A percentile compares a stretch with the other conserved stretches of the same genome.
These are phyloP conservation scores for Hyaloscypha bicolor DNA, from an alignment of 495 filamentous ascomycete genomes.

Conservation along the genomic window DNA sequence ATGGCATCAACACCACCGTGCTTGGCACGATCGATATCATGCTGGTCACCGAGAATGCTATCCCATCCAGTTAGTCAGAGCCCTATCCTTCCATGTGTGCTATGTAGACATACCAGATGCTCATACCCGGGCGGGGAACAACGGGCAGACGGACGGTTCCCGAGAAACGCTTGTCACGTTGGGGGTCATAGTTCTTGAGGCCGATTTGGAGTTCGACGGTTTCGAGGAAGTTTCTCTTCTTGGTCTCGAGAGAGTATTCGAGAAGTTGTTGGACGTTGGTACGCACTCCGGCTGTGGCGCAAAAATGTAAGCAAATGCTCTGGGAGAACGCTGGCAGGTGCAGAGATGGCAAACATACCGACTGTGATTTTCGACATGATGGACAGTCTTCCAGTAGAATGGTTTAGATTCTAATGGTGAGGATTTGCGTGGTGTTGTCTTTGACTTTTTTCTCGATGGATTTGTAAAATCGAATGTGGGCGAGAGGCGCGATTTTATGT, in stretches of 20 bases:
- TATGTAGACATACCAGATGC: slow-evolving; percentile 69
- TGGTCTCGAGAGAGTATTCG: slow-evolving; percentile 92
- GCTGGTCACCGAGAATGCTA: slow-evolving; percentile 97
- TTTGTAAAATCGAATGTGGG: slow-evolving; percentile 16
- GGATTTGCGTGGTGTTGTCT: slow-evolving; percentile 51
- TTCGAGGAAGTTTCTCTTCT: slow-evolving; percentile 99
- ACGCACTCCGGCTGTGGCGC: slow-evolving; percentile 84
- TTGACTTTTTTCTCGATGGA: slow-evolving; percentile 6
- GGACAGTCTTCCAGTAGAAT: slow-evolving; percentile 67
- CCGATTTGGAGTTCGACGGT: slow-evolving; percentile 96
- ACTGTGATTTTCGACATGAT: slow-evolving; percentile 88
- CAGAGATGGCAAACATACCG: slow-evolving; percentile 54
- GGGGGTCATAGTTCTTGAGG: slow-evolving; percentile 99
- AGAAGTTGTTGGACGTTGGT: slow-evolving; percentile 87
- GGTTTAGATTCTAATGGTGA: slow-evolving; percentile 63
- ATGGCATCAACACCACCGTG: slow-evolving; percentile 96
- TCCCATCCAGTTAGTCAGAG: slow-evolving; percentile 21
- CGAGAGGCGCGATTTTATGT: slow-evolving; percentile 1
- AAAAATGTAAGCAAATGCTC: slow-evolving; percentile 34
- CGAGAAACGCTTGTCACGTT: slow-evolving; percentile 99
- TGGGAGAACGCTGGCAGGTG: background rate
- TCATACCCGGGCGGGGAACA: slow-evolving; percentile 91
- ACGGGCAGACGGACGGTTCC: slow-evolving; percentile 93
- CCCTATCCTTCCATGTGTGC: slow-evolving; percentile 20
- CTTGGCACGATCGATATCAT: slow-evolving; percentile 99